Conservation (phyloP, 495 filamentous ascomycete genomes). For the Aspergillus diversus region DNA sequence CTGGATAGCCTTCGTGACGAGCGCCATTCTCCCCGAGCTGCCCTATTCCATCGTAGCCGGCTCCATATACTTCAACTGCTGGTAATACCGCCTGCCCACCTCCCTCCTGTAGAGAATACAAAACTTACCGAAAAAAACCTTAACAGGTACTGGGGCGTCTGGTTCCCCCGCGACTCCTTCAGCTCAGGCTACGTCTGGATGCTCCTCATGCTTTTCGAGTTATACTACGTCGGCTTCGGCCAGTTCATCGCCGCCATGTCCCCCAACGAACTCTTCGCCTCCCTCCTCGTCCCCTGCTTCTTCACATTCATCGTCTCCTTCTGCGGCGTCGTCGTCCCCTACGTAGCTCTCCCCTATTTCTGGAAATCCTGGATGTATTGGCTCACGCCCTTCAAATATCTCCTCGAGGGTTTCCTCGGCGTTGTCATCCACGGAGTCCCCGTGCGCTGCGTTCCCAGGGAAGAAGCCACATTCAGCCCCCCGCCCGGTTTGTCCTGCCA, state of each 20-base stretch:
- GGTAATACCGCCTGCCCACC: slow-evolving; percentile 39
- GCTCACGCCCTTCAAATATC: slow-evolving; percentile 65
- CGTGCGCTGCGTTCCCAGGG: slow-evolving; percentile 56
- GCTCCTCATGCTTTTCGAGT: slow-evolving; percentile 67
- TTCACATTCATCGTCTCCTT: slow-evolving; percentile 67
- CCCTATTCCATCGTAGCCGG: slow-evolving; percentile 57
- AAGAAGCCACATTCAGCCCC: slow-evolving; percentile 60
- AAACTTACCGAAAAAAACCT: background rate
- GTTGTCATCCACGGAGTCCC: slow-evolving; percentile 57
- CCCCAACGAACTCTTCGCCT: slow-evolving; percentile 73
- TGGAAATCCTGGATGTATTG: slow-evolving; percentile 73
- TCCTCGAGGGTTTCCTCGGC: slow-evolving; percentile 60
- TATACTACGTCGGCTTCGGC: slow-evolving; percentile 74
- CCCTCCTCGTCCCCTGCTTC: slow-evolving; percentile 66
- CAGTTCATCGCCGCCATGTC: slow-evolving; percentile 76
- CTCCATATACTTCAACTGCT: slow-evolving; percentile 60
- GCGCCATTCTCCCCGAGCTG: slow-evolving; percentile 52
- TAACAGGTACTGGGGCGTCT: slow-evolving; percentile 55
- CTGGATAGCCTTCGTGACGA: slow-evolving; percentile 54
- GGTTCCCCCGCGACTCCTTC: slow-evolving; percentile 58
- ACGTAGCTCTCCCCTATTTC: slow-evolving; percentile 56
- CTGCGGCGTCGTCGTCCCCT: slow-evolving; percentile 66
- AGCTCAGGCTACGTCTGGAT: slow-evolving; percentile 60
- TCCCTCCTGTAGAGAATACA: background rate
- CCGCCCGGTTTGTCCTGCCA: slow-evolving; percentile 57